Conservation (phyloP, 306 rosid species). For the Pyrus bretschneideri region DNA sequence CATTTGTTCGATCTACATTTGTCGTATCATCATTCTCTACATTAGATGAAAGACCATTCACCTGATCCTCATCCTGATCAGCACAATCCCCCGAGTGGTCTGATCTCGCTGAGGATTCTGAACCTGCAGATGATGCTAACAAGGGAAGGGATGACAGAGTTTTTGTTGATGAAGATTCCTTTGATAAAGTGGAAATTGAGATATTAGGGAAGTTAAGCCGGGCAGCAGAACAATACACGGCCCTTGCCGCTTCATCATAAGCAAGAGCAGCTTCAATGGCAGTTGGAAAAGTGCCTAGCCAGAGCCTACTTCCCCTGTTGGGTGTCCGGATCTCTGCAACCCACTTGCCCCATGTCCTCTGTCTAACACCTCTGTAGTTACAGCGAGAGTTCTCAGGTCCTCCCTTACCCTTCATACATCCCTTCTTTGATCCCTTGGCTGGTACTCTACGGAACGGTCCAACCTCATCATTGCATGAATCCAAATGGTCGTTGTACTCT, state of each 20-base stretch:
- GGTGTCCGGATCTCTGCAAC: slow-evolving; percentile 83
- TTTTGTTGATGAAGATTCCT: slow-evolving; percentile 26
- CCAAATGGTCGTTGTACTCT: slow-evolving; percentile 54
- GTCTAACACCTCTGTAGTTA: slow-evolving; percentile 86
- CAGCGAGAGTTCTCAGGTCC: slow-evolving; percentile 88
- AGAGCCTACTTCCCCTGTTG: slow-evolving; percentile 66
- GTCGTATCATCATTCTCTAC: slow-evolving; percentile 4
- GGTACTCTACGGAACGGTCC: slow-evolving; percentile 57
- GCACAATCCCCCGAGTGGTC: slow-evolving; percentile 29
- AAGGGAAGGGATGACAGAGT: slow-evolving; percentile 16
- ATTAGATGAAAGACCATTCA: slow-evolving; percentile 25
- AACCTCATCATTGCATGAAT: slow-evolving; percentile 32
- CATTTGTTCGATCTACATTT: slow-evolving; percentile 4
- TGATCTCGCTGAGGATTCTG: slow-evolving; percentile 35
- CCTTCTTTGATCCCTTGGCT: slow-evolving; percentile 85
- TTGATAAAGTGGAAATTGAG: slow-evolving; percentile 37
- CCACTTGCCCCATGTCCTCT: slow-evolving; percentile 96
- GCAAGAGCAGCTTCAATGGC: slow-evolving; percentile 83
- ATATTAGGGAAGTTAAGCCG: slow-evolving; percentile 78
- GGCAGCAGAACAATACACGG: slow-evolving; percentile 64
- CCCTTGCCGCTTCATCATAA: slow-evolving; percentile 83
- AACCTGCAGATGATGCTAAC: slow-evolving; percentile 18
- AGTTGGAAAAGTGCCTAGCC: slow-evolving; percentile 74
- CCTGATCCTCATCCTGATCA: slow-evolving; percentile 10
- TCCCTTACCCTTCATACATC: slow-evolving; percentile 94